Percentiles rank a stretch among this genome's conserved stretches.
These are phyloP conservation scores for Quercus bicolor DNA, from an alignment of 306 rosid genomes.

Conservation along the genomic window DNA sequence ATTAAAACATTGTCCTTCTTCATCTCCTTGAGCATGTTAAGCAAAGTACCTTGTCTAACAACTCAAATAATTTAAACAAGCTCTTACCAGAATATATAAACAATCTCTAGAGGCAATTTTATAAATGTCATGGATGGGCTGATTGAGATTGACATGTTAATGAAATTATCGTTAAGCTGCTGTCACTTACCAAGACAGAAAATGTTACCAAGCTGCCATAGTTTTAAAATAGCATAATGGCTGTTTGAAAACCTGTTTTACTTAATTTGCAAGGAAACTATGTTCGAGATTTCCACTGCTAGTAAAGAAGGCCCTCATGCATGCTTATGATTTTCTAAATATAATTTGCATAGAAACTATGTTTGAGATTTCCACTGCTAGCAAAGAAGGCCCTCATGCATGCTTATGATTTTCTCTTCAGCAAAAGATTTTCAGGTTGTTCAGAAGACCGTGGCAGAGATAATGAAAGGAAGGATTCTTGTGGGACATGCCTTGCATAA, in stretches of 20 bases:
- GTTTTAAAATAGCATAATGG: background rate
- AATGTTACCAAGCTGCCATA: background rate
- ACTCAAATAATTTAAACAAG: background rate
- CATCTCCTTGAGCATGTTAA: background rate
- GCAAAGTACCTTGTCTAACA: background rate
- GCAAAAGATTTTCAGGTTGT: constrained; percentile 69
- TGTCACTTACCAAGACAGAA: no score
- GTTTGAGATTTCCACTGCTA: constrained; percentile 14
- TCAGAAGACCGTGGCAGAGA: constrained; percentile 84
- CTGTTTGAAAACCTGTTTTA: background rate
- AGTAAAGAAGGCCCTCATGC: constrained; percentile 12
- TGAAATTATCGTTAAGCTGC: background rate
- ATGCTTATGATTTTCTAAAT: constrained; percentile 10
- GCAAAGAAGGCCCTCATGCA: constrained; percentile 10
- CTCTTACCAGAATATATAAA: background rate
- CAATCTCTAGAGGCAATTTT: background rate
- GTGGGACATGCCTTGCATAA: constrained; percentile 93
- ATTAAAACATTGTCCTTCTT: background rate
- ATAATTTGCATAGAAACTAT: background rate
- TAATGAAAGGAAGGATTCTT: constrained; percentile 73
- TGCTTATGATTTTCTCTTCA: constrained; percentile 30
- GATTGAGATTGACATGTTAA: background rate
- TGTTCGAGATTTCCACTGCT: constrained; percentile 10
- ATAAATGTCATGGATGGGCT: background rate
- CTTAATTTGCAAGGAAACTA: background rate